Base-by-base conservation (phyloP, 805 yeast genomes). In the Kuraishia capsulata region DNA sequence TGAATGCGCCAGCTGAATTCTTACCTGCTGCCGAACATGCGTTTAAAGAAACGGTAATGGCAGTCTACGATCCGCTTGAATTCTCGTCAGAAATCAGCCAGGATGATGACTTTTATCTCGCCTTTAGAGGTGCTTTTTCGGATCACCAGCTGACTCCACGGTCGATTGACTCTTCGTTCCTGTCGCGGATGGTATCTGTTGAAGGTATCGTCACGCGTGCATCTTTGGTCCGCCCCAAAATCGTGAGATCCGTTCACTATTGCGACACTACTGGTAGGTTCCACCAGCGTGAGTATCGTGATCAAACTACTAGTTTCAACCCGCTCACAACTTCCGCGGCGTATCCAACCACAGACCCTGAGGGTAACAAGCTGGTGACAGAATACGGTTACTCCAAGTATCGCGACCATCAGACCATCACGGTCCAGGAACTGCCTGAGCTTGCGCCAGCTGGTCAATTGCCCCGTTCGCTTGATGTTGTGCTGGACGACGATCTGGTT, bases 341-440 rank as follows among this genome's bases (percentile, higher is more conserved):
- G 3, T 92, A 87, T 53, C 97, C 97, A 17, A 82, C 94, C 0
- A 95, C 86, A 51, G 98, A 92, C 54, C 73, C 84, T 14, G 92
- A 87, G 35, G 97, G 97, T 5, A 81, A 89, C 61, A 86, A 85
- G 49, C 64, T 92, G 46, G 70, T 76, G 16, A 89, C 96, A 1
- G 97, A 92, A 57, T 92, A 86, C 53, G 98, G 98, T 1, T 83
- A 79, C 53, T 81, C 89, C 5, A 87, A 94, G 21, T 92, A 86
- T 57, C 71, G 90, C 50, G 98, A 92, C 61, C 96, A 90, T 57
- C 98, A 92, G 62, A 82, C 87, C 30, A 73, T 92, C 28, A 76
- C 96, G 0, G 81, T 92, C 28, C 98, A 92, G 59, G 98, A 92
- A 64, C 85, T 92, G 86, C 97, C 98, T 1, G 97, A 92, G 63